A percentile compares a stretch with the other conserved stretches of the same genome.
Evolutionary conservation across 495 filamentous ascomycete genomes (phyloP).

Genomic region (Xylaria flabelliformis): DNA sequence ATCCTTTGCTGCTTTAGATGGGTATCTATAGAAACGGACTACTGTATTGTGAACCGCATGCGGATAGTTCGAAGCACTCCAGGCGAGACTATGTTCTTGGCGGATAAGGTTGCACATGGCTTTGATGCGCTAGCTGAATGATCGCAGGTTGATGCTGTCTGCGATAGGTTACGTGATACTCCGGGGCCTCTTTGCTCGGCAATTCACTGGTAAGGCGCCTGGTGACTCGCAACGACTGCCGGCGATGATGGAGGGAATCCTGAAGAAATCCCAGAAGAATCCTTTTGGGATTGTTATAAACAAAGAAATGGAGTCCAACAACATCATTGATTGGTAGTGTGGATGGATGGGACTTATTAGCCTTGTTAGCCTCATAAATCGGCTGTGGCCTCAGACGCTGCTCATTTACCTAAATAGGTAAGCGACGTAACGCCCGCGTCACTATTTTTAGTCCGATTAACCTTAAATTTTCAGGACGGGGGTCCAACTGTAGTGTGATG

Average conservation of each 20-base stretch:
- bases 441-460: conserved; percentile 26
- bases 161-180: neutral
- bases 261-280: neutral
- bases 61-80: neutral
- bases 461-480: conserved; percentile 20
- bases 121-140: neutral
- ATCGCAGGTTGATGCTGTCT: neutral
- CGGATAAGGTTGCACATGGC: neutral
- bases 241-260: neutral
- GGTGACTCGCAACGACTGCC: conserved; percentile 1
- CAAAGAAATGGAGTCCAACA: neutral
- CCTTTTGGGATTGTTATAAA: neutral
- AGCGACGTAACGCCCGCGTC: conserved; percentile 15
- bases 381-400: neutral
- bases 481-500: neutral
- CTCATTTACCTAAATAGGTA: conserved; percentile 3
- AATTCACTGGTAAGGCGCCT: neutral
- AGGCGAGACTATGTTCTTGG: conserved; percentile 9
- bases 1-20: neutral
- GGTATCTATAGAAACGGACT: neutral
- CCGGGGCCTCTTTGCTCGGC: neutral
- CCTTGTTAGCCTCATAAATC: neutral
- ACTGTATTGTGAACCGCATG: neutral
- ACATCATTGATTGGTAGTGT: neutral
- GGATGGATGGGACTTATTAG: neutral